phyloP scores from a whole-genome alignment of 106 monocot genomes.

The Dendrobium huoshanense region DNA sequence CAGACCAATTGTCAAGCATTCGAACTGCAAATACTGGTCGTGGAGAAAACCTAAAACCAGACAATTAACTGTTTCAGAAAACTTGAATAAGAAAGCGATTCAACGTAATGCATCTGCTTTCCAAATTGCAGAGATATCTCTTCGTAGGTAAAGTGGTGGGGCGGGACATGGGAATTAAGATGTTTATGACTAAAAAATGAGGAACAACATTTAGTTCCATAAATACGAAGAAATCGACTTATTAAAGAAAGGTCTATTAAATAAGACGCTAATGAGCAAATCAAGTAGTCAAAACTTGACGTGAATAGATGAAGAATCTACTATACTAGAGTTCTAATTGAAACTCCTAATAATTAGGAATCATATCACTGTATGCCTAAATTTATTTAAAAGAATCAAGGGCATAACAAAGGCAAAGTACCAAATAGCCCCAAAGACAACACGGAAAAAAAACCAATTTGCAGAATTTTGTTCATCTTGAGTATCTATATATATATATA shows the following conservation, averaged over 20 bases:
- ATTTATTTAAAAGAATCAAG: not conserved
- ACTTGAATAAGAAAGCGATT: not conserved
- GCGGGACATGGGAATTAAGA: not conserved
- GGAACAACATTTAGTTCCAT: not conserved
- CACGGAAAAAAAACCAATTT: too few species aligned
- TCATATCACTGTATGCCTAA: not conserved
- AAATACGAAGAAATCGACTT: not conserved
- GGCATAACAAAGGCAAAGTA: not conserved
- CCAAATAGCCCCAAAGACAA: not conserved
- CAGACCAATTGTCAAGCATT: conserved; percentile 14
- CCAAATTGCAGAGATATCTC: too few species aligned
- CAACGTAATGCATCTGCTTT: not conserved
- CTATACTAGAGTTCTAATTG: not conserved
- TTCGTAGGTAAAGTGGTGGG: not conserved
- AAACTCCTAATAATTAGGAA: not conserved
- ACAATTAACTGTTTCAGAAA: not conserved
- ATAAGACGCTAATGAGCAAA: not conserved
- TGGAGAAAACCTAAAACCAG: conserved; percentile 22
- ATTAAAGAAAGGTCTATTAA: not conserved
- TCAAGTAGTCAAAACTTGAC: not conserved
- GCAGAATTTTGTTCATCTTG: not conserved
- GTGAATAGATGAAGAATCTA: too few species aligned
- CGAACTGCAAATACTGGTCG: conserved; percentile 24
- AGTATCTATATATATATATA: not conserved
- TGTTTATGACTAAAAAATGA: not conserved